Evolutionary conservation across 371 early-diverging fungal species (phyloP).

Genomic region (Dinochytrium kinnereticum): DNA sequence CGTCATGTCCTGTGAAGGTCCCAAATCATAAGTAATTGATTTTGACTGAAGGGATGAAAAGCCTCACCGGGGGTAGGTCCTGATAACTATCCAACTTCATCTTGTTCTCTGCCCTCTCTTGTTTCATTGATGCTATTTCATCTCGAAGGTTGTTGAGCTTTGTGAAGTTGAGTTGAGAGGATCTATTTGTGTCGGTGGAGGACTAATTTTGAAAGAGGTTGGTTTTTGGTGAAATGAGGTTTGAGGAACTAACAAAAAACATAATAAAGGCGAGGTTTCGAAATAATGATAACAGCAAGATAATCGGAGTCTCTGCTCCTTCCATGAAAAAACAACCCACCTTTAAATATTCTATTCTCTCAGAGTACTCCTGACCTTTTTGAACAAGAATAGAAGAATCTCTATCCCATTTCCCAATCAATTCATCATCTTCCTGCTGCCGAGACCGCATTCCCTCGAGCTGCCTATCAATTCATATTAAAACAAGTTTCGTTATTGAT

Average conservation of each 20-base stretch:
- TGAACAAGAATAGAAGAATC: background rate
- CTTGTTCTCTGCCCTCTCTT: background rate
- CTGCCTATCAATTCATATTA: too few species aligned
- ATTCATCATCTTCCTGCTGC: background rate
- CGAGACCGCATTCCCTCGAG: background rate
- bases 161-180: background rate
- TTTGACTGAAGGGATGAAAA: background rate
- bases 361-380: background rate
- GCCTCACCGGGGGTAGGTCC: conserved; percentile 2
- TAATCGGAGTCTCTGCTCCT: too few species aligned
- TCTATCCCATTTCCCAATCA: background rate
- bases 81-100: background rate
- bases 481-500: background rate
- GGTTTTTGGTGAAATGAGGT: background rate
- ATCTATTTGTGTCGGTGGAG: background rate
- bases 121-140: background rate
- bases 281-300: too few species aligned
- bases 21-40: background rate
- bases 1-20: background rate
- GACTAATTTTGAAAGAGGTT: background rate
- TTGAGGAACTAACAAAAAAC: too few species aligned
- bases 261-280: too few species aligned
- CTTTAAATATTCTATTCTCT: background rate
- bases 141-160: background rate
- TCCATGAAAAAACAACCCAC: too few species aligned